Evolutionary conservation across 345 rosid species (phyloP).

Genomic region (Eucalyptus curtisii): DNA sequence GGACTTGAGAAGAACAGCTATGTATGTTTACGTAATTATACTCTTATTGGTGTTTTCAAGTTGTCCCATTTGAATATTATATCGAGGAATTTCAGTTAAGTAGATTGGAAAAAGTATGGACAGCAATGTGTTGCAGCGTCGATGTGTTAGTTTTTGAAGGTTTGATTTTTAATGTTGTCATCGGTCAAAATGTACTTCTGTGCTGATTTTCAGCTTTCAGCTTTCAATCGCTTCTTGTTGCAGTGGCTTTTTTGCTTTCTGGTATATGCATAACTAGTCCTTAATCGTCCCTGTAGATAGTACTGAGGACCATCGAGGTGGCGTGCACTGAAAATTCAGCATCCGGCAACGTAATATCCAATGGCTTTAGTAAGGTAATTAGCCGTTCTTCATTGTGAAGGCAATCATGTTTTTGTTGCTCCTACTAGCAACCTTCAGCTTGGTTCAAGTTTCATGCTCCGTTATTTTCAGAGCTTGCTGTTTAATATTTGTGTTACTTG

Average conservation of each 20-base stretch:
- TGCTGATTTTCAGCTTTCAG: not conserved
- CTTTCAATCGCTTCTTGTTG: not conserved
- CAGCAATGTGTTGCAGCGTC: not conserved
- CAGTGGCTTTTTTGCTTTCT: not conserved
- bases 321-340: not conserved
- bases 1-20: not conserved
- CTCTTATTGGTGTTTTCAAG: not conserved
- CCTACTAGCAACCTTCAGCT: not conserved
- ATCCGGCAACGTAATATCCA: conserved; percentile 30
- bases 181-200: not conserved
- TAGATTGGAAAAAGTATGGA: not conserved
- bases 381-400: not conserved
- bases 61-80: not conserved
- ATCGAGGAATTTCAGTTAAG: not conserved
- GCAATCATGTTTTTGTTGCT: not conserved
- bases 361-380: conserved; percentile 47
- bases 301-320: conserved; percentile 32
- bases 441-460: not conserved
- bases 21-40: not conserved
- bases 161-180: not conserved
- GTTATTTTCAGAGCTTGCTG: not conserved
- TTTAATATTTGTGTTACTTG: not conserved
- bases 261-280: not conserved
- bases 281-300: conserved; percentile 26
- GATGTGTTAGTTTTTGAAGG: not conserved